Percentiles rank a stretch among this genome's conserved stretches.
phyloP scores from a whole-genome alignment of 2,329 filamentous ascomycete species.

The Pseudogymnoascus sp. region DNA sequence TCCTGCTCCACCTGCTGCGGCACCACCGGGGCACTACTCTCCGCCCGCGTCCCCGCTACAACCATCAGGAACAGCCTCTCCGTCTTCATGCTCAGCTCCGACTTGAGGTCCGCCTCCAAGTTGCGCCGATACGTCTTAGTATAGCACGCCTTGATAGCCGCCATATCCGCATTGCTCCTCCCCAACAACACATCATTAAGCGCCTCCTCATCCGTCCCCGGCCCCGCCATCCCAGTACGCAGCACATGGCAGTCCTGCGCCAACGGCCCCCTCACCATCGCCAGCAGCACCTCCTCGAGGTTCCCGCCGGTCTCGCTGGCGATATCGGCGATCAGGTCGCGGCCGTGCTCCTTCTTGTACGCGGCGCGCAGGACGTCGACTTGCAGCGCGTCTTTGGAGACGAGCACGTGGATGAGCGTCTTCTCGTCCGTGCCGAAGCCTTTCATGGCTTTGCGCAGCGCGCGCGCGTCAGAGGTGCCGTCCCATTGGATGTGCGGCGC shows the following conservation, averaged over 20 bases:
- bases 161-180: constrained; percentile 78
- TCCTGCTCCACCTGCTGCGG: constrained; percentile 68
- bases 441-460: constrained; percentile 77
- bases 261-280: constrained; percentile 70
- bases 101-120: constrained; percentile 64
- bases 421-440: constrained; percentile 86
- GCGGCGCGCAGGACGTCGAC: constrained; percentile 58
- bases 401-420: constrained; percentile 59
- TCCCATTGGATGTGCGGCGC: constrained; percentile 60
- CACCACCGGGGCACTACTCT: constrained; percentile 67
- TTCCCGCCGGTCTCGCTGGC: constrained; percentile 68
- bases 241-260: constrained; percentile 65
- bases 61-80: constrained; percentile 79
- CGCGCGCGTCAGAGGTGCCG: constrained; percentile 58
- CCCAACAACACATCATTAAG: constrained; percentile 80
- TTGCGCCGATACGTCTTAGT: constrained; percentile 54
- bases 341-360: constrained; percentile 55
- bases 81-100: constrained; percentile 79
- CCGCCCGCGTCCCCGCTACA: constrained; percentile 61
- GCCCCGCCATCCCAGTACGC: constrained; percentile 63
- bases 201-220: constrained; percentile 77
- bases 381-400: constrained; percentile 69
- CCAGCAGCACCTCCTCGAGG: constrained; percentile 66
- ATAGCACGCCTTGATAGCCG: constrained; percentile 76
- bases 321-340: constrained; percentile 66